Evolutionary conservation across 495 filamentous ascomycete genomes (phyloP).

Genomic region (Melanomma pulvis-pyrius): DNA sequence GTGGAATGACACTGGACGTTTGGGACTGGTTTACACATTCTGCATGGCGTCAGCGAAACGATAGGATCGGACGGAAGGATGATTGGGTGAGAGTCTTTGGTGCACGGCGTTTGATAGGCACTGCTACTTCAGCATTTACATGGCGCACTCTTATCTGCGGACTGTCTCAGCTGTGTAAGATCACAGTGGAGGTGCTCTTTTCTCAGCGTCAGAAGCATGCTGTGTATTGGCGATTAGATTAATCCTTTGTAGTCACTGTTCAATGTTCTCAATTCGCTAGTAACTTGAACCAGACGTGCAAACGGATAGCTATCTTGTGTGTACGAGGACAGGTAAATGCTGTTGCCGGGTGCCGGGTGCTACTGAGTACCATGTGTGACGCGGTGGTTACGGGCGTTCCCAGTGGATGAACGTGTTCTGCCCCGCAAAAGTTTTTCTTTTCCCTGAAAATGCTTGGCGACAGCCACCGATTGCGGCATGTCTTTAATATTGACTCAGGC

Average conservation of each 20-base stretch:
- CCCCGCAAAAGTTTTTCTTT: slow-evolving; percentile 3
- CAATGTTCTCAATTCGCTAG: too few relatives aligned
- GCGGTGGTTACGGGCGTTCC: neutral
- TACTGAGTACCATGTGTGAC: neutral
- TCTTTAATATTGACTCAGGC: slow-evolving; percentile 18
- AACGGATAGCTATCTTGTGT: too few relatives aligned
- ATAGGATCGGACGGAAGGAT: neutral
- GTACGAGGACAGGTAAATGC: neutral
- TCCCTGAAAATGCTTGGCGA: neutral
- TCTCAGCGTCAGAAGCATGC: slow-evolving; percentile 2
- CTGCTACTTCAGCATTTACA: slow-evolving; percentile 16
- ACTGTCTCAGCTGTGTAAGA: neutral
- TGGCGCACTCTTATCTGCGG: neutral
- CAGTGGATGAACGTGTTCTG: neutral
- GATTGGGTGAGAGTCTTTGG: neutral
- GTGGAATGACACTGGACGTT: neutral
- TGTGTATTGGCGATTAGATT: neutral
- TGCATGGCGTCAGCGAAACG: slow-evolving; percentile 4
- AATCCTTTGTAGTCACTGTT: neutral
- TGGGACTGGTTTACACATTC: slow-evolving; percentile 2
- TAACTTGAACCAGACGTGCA: too few relatives aligned
- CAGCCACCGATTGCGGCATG: slow-evolving; percentile 22
- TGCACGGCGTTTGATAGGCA: neutral
- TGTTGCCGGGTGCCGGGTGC: neutral
- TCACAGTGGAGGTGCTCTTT: neutral